A percentile compares a stretch with the other conserved stretches of the same genome.
Evolutionary conservation across 371 early-diverging fungal species (phyloP).

Genomic region (Mucor indicus): DNA sequence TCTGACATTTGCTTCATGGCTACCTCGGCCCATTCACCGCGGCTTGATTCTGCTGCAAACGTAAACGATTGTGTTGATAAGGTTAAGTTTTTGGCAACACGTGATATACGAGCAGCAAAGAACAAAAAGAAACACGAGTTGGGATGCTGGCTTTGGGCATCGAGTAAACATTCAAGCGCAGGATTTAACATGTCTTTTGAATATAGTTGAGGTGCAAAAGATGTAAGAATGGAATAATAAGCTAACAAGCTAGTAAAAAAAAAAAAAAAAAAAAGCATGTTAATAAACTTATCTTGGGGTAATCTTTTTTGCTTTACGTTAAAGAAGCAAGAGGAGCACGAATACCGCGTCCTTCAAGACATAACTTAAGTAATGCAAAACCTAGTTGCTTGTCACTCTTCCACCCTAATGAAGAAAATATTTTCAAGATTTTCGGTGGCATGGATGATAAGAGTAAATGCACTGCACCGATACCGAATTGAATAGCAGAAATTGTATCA

Average conservation of each 20-base stretch:
- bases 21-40: conserved; percentile 53
- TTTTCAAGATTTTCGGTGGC: conserved; percentile 55
- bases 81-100: conserved; percentile 47
- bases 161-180: conserved; percentile 54
- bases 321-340: conserved; percentile 59
- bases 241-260: conserved; percentile 25
- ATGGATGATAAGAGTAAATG: conserved; percentile 58
- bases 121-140: conserved; percentile 61
- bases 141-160: conserved; percentile 53
- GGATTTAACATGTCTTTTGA: conserved; percentile 38
- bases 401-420: conserved; percentile 54
- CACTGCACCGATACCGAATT: conserved; percentile 60
- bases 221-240: conserved; percentile 52
- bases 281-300: background rate
- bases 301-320: too few species aligned
- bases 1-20: conserved; percentile 52
- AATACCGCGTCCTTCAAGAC: conserved; percentile 53
- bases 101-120: conserved; percentile 54
- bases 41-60: conserved; percentile 49
- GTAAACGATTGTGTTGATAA: conserved; percentile 54
- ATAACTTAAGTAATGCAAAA: conserved; percentile 52
- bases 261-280: background rate
- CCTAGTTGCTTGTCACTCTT: conserved; percentile 58
- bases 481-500: conserved; percentile 46
- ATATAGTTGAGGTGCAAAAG: conserved; percentile 46